Evolutionary conservation across 2,329 filamentous ascomycete genomes (phyloP), one percentile per base, ranked within the genome.

Genomic region (Botrytis cinerea): DNA sequence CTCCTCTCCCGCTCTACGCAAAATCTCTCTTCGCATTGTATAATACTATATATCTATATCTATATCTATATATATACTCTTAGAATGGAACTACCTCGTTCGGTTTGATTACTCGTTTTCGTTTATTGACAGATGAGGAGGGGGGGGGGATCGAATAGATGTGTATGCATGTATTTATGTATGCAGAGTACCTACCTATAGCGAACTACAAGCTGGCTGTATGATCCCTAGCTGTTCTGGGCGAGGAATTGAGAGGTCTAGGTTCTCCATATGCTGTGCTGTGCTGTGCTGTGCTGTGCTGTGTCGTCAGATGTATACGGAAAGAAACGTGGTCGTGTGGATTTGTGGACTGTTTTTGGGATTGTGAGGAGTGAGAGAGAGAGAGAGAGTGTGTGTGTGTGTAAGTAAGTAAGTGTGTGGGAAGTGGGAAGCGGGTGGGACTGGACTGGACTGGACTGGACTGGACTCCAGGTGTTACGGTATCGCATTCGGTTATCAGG

Each of bases 211-310:
- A 51, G 48, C 43, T 18, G 16, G 48, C 48, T n/a, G 14, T 25
- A n/a, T n/a, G 0, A 51, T 51, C 48, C 1, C 7, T 4, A n/a
- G 12, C 10, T 12, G 25, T 12, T 2, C 4, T n/a, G 5, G 3
- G n/a, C 7, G 12, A 0, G 16, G 28, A 28, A 18, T 14, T 25
- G 51, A 54, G 51, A 12, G 12, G 48, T 51, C 12, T 6, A 4
- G 4, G 48, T 51, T n/a, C 25, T n/a, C 16, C 25, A 3, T n/a
- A 4, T n/a, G 32, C 32, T 32, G 4, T 38, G 35, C 35, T 35
- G 35, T 35, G 32, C 32, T 32, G 4, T 38, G 35, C 35, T 35
- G 35, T 35, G 4, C 5, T 14, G 10, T 51, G 25, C 25, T 2
- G 5, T 51, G 14, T 51, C 5, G 48, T n/a, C 25, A 51, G 48